Evolutionary conservation across 2,329 filamentous ascomycete genomes (phyloP).

Genomic region (Pseudogymnoascus sp.): DNA sequence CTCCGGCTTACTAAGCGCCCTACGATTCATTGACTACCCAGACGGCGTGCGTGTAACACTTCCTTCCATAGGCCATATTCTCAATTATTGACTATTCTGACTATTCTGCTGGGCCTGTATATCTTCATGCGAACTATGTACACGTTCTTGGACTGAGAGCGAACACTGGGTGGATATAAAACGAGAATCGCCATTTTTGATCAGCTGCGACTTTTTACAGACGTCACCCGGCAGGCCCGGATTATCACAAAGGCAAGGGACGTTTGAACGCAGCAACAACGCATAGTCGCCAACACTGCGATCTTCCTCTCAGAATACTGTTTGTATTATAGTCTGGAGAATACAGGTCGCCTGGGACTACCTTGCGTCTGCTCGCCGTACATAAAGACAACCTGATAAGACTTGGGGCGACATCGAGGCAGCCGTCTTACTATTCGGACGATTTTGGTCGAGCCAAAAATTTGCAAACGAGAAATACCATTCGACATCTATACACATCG

Average conservation of each 20-base stretch:
- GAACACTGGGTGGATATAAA: not conserved
- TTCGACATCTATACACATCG: not conserved
- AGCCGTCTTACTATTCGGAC: not conserved
- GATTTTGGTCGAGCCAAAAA: not conserved
- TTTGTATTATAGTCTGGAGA: not conserved
- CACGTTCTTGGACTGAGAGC: not conserved
- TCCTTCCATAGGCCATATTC: not conserved
- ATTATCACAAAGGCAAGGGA: constrained; percentile 5
- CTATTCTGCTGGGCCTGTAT: not conserved
- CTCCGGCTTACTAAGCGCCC: not conserved
- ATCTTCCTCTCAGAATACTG: not conserved
- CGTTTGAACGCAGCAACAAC: not conserved
- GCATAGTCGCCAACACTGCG: not conserved
- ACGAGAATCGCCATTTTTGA: not conserved
- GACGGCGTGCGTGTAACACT: not conserved
- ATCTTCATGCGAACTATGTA: constrained; percentile 15
- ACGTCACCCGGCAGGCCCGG: constrained; percentile 6
- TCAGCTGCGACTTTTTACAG: not conserved
- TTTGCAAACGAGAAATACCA: not conserved
- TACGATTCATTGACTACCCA: not conserved
- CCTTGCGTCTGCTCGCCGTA: not conserved
- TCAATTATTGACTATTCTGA: not conserved
- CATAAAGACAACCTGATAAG: not conserved
- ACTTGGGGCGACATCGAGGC: not conserved
- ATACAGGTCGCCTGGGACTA: not conserved